Evolutionary conservation across 805 yeast genomes (phyloP).

Genomic region (Candida ipomoeae): DNA sequence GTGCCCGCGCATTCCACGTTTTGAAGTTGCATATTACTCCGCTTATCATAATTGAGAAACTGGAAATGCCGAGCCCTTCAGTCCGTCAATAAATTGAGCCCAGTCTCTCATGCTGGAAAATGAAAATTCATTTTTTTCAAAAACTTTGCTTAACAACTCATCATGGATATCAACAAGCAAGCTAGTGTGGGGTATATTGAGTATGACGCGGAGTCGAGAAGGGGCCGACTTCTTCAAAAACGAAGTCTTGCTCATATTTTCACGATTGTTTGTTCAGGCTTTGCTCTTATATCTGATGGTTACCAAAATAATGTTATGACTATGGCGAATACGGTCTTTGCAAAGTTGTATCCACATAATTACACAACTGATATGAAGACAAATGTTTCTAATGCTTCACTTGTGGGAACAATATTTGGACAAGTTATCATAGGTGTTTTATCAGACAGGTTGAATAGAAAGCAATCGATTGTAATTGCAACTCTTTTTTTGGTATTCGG

Average conservation of each 20-base stretch:
- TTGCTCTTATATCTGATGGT: constrained; percentile 73
- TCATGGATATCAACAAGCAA: constrained; percentile 1
- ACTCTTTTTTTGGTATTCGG: constrained; percentile 61
- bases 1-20: constrained; percentile 3
- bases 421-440: constrained; percentile 62
- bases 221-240: constrained; percentile 23
- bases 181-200: constrained; percentile 16
- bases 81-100: background rate
- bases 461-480: constrained; percentile 65
- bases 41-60: background rate
- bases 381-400: constrained; percentile 62
- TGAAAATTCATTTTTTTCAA: background rate
- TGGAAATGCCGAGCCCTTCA: background rate
- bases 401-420: constrained; percentile 69
- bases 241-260: constrained; percentile 26
- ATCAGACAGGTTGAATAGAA: constrained; percentile 65
- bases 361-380: constrained; percentile 51
- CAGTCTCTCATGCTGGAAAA: background rate
- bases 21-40: background rate
- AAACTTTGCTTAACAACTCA: background rate
- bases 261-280: constrained; percentile 63
- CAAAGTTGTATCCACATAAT: constrained; percentile 37
- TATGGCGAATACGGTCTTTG: constrained; percentile 57
- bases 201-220: constrained; percentile 33
- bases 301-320: constrained; percentile 74